Base-by-base conservation (phyloP, 78 protist genomes). In the Blattamonas nauphoetae region DNA sequence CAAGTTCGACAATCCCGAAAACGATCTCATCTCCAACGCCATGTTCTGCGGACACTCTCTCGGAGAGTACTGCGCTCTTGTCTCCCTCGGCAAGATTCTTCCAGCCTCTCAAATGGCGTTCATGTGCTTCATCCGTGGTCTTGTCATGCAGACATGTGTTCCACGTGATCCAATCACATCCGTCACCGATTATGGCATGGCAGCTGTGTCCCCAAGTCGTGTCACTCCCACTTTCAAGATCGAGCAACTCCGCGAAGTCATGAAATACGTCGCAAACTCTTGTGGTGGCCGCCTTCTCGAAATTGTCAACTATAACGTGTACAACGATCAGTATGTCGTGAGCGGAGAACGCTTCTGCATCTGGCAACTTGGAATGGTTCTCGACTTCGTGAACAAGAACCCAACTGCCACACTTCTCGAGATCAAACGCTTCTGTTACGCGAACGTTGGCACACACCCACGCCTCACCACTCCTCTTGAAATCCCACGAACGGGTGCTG, bases 281-380 rank as follows among this genome's bases (percentile, higher is more conserved):
- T 21, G 35, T 6, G 78, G 64, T 3, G 42, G 0, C 64, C 64
- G 64, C n/a, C n/a, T n/a, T n/a, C n/a, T n/a, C n/a, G n/a, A n/a
- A n/a, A n/a, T n/a, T n/a, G n/a, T n/a, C n/a, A 92, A 92, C 88
- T 86, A 41, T 91, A 92, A 92, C 84, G 90, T 92, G 45, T 78
- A 6, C 21, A 33, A 78, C 45, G 32, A 35, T 63, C 94, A 92
- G 88, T 90, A 90, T 88, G 94, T 92, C 33, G 88, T 81, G n/a
- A n/a, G n/a, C n/a, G n/a, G n/a, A n/a, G n/a, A n/a, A n/a, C n/a
- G n/a, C n/a, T n/a, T n/a, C n/a, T n/a, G n/a, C n/a, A n/a, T n/a
- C n/a, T n/a, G n/a, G n/a, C n/a, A n/a, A n/a, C n/a, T n/a, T n/a
- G n/a, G 33, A 86, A 81, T 81, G 63, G 38, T 0, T 78, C 1